Evolutionary conservation across 148 eudicot genomes (phyloP).

Genomic region (Chenopodium album): DNA sequence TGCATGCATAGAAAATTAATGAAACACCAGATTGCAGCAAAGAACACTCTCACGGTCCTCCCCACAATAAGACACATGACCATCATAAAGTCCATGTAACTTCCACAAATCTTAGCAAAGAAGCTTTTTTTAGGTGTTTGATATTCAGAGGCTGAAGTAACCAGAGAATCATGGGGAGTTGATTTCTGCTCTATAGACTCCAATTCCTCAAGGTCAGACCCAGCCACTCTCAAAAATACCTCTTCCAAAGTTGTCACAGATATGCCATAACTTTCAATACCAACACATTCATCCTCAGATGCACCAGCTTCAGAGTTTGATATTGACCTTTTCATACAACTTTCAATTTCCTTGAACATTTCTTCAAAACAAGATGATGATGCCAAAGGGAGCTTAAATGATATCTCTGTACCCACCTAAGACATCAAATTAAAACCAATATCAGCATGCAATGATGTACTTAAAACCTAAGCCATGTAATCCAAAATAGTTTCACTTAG

Average conservation of each 20-base stretch:
- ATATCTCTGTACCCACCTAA: conserved; percentile 92
- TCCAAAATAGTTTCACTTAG: neutral
- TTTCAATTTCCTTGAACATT: conserved; percentile 91
- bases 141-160: conserved; percentile 38
- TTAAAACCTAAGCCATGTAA: neutral
- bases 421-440: conserved; percentile 23
- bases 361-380: conserved; percentile 82
- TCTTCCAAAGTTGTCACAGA: conserved; percentile 98
- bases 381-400: conserved; percentile 90
- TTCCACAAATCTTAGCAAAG: conserved; percentile 43
- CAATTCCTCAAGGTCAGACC: conserved; percentile 65
- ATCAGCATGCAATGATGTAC: conserved; percentile 11
- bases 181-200: conserved; percentile 39
- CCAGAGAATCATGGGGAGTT: conserved; percentile 36
- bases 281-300: conserved; percentile 39
- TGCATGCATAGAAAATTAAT: conserved; percentile 54
- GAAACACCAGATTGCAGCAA: conserved; percentile 47
- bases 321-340: conserved; percentile 62
- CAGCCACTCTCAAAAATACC: conserved; percentile 95
- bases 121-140: conserved; percentile 33
- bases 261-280: conserved; percentile 95
- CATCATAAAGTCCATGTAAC: conserved; percentile 40
- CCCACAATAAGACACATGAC: conserved; percentile 41
- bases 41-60: conserved; percentile 48
- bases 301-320: conserved; percentile 32